Percentiles rank a stretch among this genome's conserved stretches.
Conservation (phyloP, 805 yeast species). For the Saccharomycopsis capsularis region DNA sequence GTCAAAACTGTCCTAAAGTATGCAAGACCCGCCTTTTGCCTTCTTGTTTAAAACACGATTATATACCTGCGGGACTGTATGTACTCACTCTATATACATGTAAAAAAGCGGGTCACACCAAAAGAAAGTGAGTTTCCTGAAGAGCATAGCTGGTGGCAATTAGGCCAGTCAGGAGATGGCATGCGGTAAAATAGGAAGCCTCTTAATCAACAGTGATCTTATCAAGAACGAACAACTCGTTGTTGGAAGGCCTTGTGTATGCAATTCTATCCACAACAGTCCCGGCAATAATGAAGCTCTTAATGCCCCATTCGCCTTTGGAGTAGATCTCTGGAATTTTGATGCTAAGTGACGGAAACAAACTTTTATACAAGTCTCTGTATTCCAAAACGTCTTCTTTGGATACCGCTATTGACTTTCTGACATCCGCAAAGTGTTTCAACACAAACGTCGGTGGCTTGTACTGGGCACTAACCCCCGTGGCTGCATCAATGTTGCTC, state of each 20-base stretch:
- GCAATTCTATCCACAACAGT: conserved; percentile 45
- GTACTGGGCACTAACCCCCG: conserved; percentile 27
- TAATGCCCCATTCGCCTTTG: conserved; percentile 40
- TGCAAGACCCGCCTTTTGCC: no score
- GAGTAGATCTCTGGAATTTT: conserved; percentile 53
- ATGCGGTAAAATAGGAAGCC: no score
- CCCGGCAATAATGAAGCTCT: conserved; percentile 39
- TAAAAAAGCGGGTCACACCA: no score
- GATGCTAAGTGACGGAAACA: conserved; percentile 41
- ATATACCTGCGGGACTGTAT: no score
- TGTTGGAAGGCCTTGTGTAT: conserved; percentile 34
- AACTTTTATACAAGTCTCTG: conserved; percentile 44
- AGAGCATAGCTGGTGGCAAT: no score
- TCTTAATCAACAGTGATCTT: conserved; percentile 1
- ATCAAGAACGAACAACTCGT: conserved; percentile 32
- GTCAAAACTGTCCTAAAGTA: no score
- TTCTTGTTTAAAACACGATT: no score
- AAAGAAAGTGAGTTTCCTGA: no score
- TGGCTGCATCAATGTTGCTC: conserved; percentile 31
- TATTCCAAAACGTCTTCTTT: conserved; percentile 51
- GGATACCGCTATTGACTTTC: conserved; percentile 34
- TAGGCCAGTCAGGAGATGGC: no score
- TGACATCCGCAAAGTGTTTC: conserved; percentile 33
- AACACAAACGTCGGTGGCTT: conserved; percentile 48
- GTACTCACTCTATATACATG: no score